Evolutionary conservation across 768 basidiomycete genomes (phyloP).

Genomic region (Trametes elegans): DNA sequence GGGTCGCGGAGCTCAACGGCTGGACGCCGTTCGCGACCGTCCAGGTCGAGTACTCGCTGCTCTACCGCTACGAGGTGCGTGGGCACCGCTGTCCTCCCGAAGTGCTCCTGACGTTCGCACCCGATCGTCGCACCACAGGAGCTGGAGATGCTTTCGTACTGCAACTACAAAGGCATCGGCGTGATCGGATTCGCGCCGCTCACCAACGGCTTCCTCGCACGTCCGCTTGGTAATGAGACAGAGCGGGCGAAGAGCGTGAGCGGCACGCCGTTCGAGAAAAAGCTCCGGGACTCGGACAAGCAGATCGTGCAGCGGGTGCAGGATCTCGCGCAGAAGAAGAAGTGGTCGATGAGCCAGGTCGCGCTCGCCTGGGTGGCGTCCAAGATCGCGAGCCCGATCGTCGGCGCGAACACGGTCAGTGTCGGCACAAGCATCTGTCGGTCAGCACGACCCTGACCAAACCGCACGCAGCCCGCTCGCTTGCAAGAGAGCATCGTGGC

Average conservation of each 20-base stretch:
- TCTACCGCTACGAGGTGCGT: constrained; percentile 54
- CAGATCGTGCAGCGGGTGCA: constrained; percentile 40
- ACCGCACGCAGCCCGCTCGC: constrained; percentile 13
- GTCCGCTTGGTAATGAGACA: constrained; percentile 33
- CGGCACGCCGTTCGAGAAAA: constrained; percentile 28
- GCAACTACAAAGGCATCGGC: constrained; percentile 49
- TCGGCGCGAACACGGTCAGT: constrained; percentile 37
- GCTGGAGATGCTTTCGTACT: constrained; percentile 44
- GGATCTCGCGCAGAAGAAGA: constrained; percentile 39
- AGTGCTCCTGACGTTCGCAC: not conserved
- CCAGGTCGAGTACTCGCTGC: constrained; percentile 51
- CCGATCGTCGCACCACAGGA: constrained; percentile 41
- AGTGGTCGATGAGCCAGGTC: constrained; percentile 43
- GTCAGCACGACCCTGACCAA: not conserved
- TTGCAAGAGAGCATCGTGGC: constrained; percentile 32
- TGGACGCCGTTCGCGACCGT: constrained; percentile 58
- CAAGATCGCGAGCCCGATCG: constrained; percentile 46
- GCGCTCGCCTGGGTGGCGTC: constrained; percentile 41
- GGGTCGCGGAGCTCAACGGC: constrained; percentile 41
- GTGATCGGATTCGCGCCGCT: constrained; percentile 53
- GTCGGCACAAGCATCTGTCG: not conserved
- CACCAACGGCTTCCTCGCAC: constrained; percentile 37
- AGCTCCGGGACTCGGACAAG: constrained; percentile 30
- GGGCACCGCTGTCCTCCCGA: no score
- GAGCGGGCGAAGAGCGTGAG: constrained; percentile 14